Evolutionary conservation across 1,284 basidiomycete species (phyloP).

Genomic region (Fomitiporia mediterranea): DNA sequence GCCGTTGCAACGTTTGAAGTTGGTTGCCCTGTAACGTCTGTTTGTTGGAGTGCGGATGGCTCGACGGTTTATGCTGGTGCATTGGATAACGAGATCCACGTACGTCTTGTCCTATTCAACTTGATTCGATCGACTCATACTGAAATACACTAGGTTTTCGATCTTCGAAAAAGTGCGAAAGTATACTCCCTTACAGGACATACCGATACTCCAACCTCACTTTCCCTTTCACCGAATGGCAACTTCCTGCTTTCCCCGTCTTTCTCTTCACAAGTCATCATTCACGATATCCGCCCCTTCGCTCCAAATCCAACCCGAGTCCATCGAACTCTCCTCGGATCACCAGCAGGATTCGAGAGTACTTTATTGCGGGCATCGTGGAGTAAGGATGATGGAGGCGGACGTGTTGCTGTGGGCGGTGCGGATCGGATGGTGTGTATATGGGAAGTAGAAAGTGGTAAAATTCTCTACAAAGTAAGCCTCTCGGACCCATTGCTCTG

Average conservation of each 20-base stretch:
- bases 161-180: constrained; percentile 76
- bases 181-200: constrained; percentile 77
- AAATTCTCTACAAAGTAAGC: constrained; percentile 79
- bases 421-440: constrained; percentile 85
- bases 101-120: constrained; percentile 36
- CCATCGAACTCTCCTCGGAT: constrained; percentile 75
- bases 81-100: constrained; percentile 91
- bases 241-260: constrained; percentile 82
- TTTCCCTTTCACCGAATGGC: constrained; percentile 86
- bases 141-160: constrained; percentile 59
- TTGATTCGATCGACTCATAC: constrained; percentile 5
- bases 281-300: constrained; percentile 90
- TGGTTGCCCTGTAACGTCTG: constrained; percentile 86
- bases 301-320: constrained; percentile 76
- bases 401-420: constrained; percentile 71
- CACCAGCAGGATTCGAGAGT: constrained; percentile 89
- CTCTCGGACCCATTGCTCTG: not conserved
- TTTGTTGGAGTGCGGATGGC: constrained; percentile 88
- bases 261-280: constrained; percentile 80
- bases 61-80: constrained; percentile 84
- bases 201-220: constrained; percentile 83
- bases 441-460: constrained; percentile 87
- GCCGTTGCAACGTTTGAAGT: constrained; percentile 78
- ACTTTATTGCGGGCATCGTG: constrained; percentile 77
- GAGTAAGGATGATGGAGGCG: constrained; percentile 71